Evolutionary conservation across 1,139 yeast genomes (phyloP).

Genomic region (Saccharomyces hybrid): DNA sequence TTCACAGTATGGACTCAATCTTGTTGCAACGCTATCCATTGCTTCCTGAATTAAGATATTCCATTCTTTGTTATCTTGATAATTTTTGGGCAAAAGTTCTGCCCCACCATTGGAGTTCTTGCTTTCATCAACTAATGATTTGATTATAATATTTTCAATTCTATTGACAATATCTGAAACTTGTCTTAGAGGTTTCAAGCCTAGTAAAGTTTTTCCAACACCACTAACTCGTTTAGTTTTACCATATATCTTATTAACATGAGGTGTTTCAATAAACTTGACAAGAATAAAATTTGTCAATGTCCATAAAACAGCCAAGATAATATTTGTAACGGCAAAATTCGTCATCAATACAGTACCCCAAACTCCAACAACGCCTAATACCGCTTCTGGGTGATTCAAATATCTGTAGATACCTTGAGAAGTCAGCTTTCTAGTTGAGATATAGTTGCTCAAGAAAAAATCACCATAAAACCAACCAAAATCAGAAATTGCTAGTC

Average conservation of each 20-base stretch:
- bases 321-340: slow-evolving; percentile 49
- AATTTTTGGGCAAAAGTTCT: not conserved
- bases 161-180: slow-evolving; percentile 32
- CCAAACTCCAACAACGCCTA: slow-evolving; percentile 82
- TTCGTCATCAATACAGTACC: slow-evolving; percentile 57
- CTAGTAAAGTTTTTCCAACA: slow-evolving; percentile 50
- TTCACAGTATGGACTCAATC: slow-evolving; percentile 4
- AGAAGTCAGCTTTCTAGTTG: slow-evolving; percentile 45
- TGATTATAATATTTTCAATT: slow-evolving; percentile 18
- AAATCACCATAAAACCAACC: slow-evolving; percentile 93
- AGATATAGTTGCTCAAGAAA: slow-evolving; percentile 52
- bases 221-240: slow-evolving; percentile 46
- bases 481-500: slow-evolving; percentile 70
- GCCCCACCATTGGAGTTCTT: not conserved
- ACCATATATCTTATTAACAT: slow-evolving; percentile 74
- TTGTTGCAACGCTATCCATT: slow-evolving; percentile 1
- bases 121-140: not conserved
- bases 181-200: slow-evolving; percentile 30
- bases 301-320: slow-evolving; percentile 63
- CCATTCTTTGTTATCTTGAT: slow-evolving; percentile 3
- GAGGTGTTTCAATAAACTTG: slow-evolving; percentile 70
- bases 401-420: slow-evolving; percentile 81
- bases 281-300: slow-evolving; percentile 58
- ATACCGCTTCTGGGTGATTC: slow-evolving; percentile 77
- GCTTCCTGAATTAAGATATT: slow-evolving; percentile 1